Evolutionary conservation across 192 early-diverging fungal species (phyloP), one percentile per base, ranked within the genome.

Genomic region (Diversispora eburnea): DNA sequence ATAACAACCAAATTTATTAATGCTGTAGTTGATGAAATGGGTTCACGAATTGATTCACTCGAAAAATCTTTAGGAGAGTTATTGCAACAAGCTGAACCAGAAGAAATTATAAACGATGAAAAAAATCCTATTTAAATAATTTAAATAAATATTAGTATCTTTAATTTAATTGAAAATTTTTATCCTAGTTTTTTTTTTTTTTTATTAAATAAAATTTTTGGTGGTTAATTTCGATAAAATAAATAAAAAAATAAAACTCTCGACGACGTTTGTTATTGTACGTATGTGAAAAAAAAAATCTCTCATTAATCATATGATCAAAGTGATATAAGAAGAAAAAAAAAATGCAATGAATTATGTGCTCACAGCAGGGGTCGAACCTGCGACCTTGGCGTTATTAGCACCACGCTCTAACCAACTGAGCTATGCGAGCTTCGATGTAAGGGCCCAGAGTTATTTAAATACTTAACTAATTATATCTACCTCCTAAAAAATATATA

Each of bases 391-490:
- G 43, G 71, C 71, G 71, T 73, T 73, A 73, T 73, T 73, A 73
- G 71, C 71, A 73, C 71, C 43, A 73, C 71, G 71, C 71, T 73
- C 71, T 73, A 62, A 62, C 71, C 71, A 62, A 63, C 71, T 73
- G 71, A 73, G 71, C 71, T 73, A 73, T 61, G 57, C 7, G 71
- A 73, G 71, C 71, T 46, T 22, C 12, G 8, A 3, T 51, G 8
- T 12, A 51, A 12, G 13, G 5, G 5, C 13, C 13, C 8, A 51
- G 5, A 51, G 8, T 51, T 51, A 12, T 51, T 12, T 13, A 1
- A 4, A 0, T 51, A 12, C 49, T 51, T 12, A 51, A 12, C 8
- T 51, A 51, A 1, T 51, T 12, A 12, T 12, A 51, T 12, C 13
- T 51, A 2, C 25, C 25, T 33, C 25, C 25, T 0, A 33, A 1